These are phyloP conservation scores for Ustilago crameri DNA, from an alignment of 1,284 basidiomycete species.

Conservation along the genomic window DNA sequence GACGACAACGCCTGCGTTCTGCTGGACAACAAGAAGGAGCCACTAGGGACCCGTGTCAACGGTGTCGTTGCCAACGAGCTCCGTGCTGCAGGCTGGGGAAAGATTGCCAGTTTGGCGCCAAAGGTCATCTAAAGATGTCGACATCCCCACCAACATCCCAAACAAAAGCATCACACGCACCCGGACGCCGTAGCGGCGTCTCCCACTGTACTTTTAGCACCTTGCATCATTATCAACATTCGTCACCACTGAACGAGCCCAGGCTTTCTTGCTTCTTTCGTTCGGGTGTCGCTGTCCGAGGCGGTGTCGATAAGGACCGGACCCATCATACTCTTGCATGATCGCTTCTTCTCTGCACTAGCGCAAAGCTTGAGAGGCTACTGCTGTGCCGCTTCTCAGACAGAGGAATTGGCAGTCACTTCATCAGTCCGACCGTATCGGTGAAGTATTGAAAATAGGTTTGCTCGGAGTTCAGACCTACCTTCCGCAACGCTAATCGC, in stretches of 20 bases:
- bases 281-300: too few relatives aligned
- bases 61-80: constrained; percentile 92
- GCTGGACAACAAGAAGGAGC: constrained; percentile 95
- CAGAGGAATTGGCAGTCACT: too few relatives aligned
- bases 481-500: too few relatives aligned
- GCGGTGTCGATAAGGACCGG: too few relatives aligned
- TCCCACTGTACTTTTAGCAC: constrained; percentile 34
- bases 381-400: too few relatives aligned
- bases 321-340: too few relatives aligned
- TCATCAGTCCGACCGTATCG: too few relatives aligned
- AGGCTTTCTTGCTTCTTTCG: background rate
- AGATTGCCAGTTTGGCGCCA: constrained; percentile 89
- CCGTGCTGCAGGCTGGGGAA: constrained; percentile 91
- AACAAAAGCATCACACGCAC: constrained; percentile 20
- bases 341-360: too few relatives aligned
- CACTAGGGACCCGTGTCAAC: constrained; percentile 92
- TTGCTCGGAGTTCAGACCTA: background rate
- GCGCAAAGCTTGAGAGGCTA: too few relatives aligned
- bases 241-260: constrained; percentile 10
- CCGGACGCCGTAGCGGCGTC: background rate
- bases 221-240: constrained; percentile 5
- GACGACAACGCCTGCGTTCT: constrained; percentile 98
- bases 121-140: constrained; percentile 74
- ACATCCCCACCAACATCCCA: background rate
- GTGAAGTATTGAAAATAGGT: background rate